phyloP scores from a whole-genome alignment of 176 grass and related monocot species.

The barley (Hordeum vulgare) region MorexV3_pseudomolecules_assembly NC_058524.1:591987452-591987951 shows the following conservation, averaged over 20 bases:
- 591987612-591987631: background rate
- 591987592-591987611: conserved; percentile 23
- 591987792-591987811: background rate
- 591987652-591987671: background rate
- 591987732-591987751: conserved; percentile 5
- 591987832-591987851: conserved; percentile 35
- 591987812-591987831: conserved; percentile 19
- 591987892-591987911: background rate
- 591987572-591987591: conserved; percentile 78
- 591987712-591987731: conserved; percentile 25
- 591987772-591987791: conserved; percentile 32
- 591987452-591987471: conserved; percentile 80
- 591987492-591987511: conserved; percentile 49
- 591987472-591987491: conserved; percentile 84
- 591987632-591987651: background rate
- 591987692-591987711: conserved; percentile 4
- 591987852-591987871: conserved; percentile 17
- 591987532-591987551: conserved; percentile 23
- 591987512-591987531: conserved; percentile 7
- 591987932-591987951: background rate
- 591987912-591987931: background rate
- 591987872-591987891: background rate
- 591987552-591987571: conserved; percentile 46
- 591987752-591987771: conserved; percentile 29
- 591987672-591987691: conserved; percentile 6